These are phyloP conservation scores for Alternaria conjuncta DNA, from an alignment of 2,329 filamentous ascomycete species.

Conservation along the genomic window DNA sequence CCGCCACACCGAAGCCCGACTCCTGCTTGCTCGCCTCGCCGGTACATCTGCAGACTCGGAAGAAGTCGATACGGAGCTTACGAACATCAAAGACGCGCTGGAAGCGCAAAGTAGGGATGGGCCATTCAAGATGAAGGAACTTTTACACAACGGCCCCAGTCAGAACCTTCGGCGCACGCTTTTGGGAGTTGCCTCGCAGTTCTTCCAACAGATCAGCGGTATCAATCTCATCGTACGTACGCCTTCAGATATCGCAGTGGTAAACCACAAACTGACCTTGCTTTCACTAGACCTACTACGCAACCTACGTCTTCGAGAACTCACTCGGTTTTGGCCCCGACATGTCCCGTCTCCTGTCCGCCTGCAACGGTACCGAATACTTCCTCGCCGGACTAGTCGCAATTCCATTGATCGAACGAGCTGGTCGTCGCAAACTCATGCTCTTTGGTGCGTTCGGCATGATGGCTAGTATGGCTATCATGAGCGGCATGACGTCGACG, in stretches of 20 bases:
- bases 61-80: slow-evolving; percentile 36
- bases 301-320: slow-evolving; percentile 54
- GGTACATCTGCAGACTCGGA: slow-evolving; percentile 20
- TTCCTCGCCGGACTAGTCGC: slow-evolving; percentile 49
- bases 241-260: too few relatives aligned
- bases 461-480: slow-evolving; percentile 53
- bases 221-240: slow-evolving; percentile 24
- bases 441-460: slow-evolving; percentile 40
- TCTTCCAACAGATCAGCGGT: slow-evolving; percentile 54
- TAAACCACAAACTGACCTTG: neutral
- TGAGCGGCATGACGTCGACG: slow-evolving; percentile 41
- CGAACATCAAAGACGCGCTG: slow-evolving; percentile 50
- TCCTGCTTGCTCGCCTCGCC: slow-evolving; percentile 20
- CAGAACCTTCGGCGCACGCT: slow-evolving; percentile 51
- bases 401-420: slow-evolving; percentile 49
- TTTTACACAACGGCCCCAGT: slow-evolving; percentile 53
- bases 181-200: slow-evolving; percentile 54
- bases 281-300: slow-evolving; percentile 12
- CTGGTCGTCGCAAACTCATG: slow-evolving; percentile 38
- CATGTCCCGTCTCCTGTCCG: slow-evolving; percentile 41
- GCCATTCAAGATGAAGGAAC: slow-evolving; percentile 39
- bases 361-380: slow-evolving; percentile 53
- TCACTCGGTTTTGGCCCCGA: slow-evolving; percentile 54
- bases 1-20: slow-evolving; percentile 44
- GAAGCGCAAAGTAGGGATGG: slow-evolving; percentile 48